Base-by-base conservation (phyloP, 2,329 filamentous ascomycete genomes). In the Zarea fungicola region DNA sequence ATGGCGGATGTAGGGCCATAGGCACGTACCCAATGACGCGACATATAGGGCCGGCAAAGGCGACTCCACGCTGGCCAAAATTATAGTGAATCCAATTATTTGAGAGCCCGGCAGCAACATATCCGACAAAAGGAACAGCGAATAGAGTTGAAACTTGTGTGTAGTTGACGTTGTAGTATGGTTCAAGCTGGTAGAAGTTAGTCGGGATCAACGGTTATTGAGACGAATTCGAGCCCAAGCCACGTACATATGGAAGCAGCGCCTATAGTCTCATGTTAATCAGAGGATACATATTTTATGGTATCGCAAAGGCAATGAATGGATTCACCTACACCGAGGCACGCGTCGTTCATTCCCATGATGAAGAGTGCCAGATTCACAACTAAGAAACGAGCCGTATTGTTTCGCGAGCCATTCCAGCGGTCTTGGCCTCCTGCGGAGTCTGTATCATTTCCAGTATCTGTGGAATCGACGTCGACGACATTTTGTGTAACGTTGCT, bases 61-160 rank as follows among this genome's bases (percentile, higher is more conserved):
- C 85, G 9, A 90, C 77, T 9, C 87, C 87, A 14, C 84, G 77
- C 60, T 88, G 86, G 29, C 88, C 87, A 42, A 81, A 70, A 31
- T 68, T 71, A 56, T 83, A 70, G 62, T 87, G 85, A 39, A 88
- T 74, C 9, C 65, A 64, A 59, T 84, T 85, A 63, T 87, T 89
- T 42, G 77, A 60, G 1, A 87, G 64, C 1, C 83, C 83, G 1
- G 83, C 81, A 3, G 75, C 57, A 13, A 79, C 73, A 64, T 87
- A 88, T 40, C 84, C 84, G 3, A 77, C 68, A 42, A 87, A 80
- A 0, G 83, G 83, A 0, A 83, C 76, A 10, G 87, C 69, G 62
- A 87, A 88, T 36, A 87, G 67, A 2, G 85, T 71, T 0, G 84
- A 84, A 4, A 87, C 76, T 47, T 84, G 66, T 4, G 78, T 76